Conservation (phyloP, 805 yeast genomes). For the Metschnikowia corniflorae region DNA sequence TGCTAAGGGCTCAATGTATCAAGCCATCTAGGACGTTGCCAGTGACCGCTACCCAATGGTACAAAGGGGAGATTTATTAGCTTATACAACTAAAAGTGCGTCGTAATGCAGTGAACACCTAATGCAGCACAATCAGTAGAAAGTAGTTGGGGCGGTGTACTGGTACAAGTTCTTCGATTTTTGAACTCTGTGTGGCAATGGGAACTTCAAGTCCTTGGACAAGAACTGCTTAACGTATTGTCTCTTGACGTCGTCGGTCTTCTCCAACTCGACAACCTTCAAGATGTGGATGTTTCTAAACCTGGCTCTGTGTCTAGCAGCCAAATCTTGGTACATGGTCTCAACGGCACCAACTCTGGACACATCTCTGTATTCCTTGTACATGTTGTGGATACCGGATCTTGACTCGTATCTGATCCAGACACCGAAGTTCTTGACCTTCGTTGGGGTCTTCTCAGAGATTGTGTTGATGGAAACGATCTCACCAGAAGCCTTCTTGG, state of each 20-base stretch:
- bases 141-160: slow-evolving; percentile 94
- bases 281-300: slow-evolving; percentile 99
- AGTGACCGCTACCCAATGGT: no score
- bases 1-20: no score
- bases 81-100: slow-evolving; percentile 18
- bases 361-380: slow-evolving; percentile 99
- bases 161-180: slow-evolving; percentile 85
- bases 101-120: slow-evolving; percentile 8
- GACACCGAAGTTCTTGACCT: slow-evolving; percentile 99
- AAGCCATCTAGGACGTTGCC: no score
- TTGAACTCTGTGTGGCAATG: slow-evolving; percentile 99
- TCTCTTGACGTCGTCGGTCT: slow-evolving; percentile 98
- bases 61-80: slow-evolving; percentile 15
- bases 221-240: slow-evolving; percentile 98
- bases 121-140: slow-evolving; percentile 61
- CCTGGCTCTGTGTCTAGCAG: slow-evolving; percentile 99
- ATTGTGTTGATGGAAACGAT: slow-evolving; percentile 89
- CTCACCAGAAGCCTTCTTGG: slow-evolving; percentile 99
- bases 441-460: slow-evolving; percentile 95
- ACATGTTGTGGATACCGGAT: slow-evolving; percentile 99
- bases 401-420: slow-evolving; percentile 99
- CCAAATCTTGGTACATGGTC: slow-evolving; percentile 98
- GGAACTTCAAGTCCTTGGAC: slow-evolving; percentile 95
- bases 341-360: slow-evolving; percentile 99
- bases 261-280: slow-evolving; percentile 98